Evolutionary conservation across 441 rosid genomes (phyloP).

Genomic region (Populus hybrid): DNA sequence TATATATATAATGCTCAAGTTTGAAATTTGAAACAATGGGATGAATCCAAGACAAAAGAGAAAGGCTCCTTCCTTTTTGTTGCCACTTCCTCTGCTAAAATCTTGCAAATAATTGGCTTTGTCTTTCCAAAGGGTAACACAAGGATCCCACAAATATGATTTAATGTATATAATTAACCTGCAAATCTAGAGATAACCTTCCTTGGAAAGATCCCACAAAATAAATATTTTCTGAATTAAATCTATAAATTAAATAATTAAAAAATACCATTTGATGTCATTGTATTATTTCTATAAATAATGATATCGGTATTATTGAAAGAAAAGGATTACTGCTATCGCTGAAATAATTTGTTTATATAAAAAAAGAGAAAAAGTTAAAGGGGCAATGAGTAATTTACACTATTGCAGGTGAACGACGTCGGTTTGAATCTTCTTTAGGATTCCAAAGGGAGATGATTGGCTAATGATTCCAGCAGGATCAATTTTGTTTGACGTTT

Average conservation of each 20-base stretch:
- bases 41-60: background rate
- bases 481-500: background rate
- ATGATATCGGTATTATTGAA: too few species aligned
- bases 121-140: background rate
- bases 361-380: background rate
- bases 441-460: slow-evolving; percentile 18
- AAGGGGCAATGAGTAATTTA: too few species aligned
- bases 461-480: slow-evolving; percentile 20
- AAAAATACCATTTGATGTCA: too few species aligned
- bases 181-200: background rate
- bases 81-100: background rate
- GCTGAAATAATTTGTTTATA: too few species aligned
- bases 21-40: background rate
- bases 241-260: too few species aligned
- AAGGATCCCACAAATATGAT: slow-evolving; percentile 2
- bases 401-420: background rate
- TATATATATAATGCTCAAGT: background rate
- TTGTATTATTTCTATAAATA: too few species aligned
- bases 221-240: too few species aligned
- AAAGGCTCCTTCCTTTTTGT: background rate
- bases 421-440: background rate
- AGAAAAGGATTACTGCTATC: background rate
- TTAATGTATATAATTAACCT: background rate
- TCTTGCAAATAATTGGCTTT: background rate
- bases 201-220: background rate